Evolutionary conservation across 345 rosid species (phyloP).

Genomic region (Syzygium jambos): DNA sequence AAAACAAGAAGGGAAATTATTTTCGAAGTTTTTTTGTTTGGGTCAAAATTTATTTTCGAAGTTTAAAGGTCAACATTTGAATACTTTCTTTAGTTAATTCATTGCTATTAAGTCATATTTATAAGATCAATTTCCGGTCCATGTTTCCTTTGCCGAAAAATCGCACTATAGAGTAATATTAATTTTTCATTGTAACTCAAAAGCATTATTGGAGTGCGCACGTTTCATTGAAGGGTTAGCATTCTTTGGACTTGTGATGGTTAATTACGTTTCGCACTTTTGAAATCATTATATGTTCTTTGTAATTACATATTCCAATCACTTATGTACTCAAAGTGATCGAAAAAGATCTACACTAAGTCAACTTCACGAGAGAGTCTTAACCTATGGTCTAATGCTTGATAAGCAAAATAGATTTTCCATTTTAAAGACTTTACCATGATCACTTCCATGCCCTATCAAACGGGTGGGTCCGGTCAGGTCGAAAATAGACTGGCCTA

Average conservation of each 20-base stretch:
- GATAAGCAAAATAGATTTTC: neutral
- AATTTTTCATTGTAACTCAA: neutral
- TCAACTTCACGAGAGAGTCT: neutral
- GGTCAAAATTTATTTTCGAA: no score
- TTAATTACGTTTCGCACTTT: neutral
- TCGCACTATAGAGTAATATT: neutral
- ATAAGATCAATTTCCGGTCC: neutral
- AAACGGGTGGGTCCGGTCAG: rapidly evolving
- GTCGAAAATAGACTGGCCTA: rapidly evolving
- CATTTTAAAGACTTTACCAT: neutral
- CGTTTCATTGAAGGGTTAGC: neutral
- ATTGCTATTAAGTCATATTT: neutral
- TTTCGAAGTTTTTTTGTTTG: no score
- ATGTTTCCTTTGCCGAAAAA: neutral
- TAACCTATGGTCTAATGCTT: neutral
- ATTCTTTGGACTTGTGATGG: neutral
- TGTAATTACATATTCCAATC: neutral
- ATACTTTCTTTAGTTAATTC: neutral
- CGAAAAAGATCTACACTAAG: neutral
- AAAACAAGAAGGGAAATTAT: neutral
- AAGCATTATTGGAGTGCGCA: neutral
- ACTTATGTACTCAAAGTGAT: neutral
- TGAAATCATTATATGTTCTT: neutral
- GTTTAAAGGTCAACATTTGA: neutral
- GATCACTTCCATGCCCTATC: neutral